Base-by-base conservation (phyloP, 2,329 filamentous ascomycete genomes). In the Pseudogymnoascus sp. region DNA sequence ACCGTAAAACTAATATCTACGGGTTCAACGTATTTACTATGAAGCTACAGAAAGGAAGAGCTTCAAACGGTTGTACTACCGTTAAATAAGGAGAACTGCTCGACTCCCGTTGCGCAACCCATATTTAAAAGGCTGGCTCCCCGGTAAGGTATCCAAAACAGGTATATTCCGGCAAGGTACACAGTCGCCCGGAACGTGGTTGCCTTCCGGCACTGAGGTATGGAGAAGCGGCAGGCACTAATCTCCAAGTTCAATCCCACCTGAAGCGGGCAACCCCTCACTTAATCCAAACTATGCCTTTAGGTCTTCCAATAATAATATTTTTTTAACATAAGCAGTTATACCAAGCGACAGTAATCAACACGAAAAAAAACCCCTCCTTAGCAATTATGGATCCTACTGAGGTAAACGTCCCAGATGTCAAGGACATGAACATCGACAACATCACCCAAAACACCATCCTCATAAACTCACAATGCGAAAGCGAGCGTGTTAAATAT, bases 361-460 rank as follows among this genome's bases (percentile, higher is more conserved):
- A 14, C 21, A 47, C 21, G 42, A 47, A 47, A 47, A 47, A 47
- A 31, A 31, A 23, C 16, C 59, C 16, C 59, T 35, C 21, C 23
- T 62, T 50, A 18, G 38, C 28, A 31, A 62, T 40, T 11, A 79
- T 80, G 78, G 75, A 79, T 66, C 76, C 76, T 5, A 75, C 75
- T 16, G 65, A 77, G 66, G 74, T 77, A 60, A 72, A 75, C 18
- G 73, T 80, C 23, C 83, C 83, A 63, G 76, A 77, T 6, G 77
- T 88, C 73, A 87, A 87, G 72, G 85, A 92, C 75, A 79, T 92
- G 37, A 91, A 86, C 1, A 87, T 88, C 67, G 87, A 91, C 71
- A 92, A 92, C 75, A 92, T 92, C 74, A 92, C 89, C 62, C 83
- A 88, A 60, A 91, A 92, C 70, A 86, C 88, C 33, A 81, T 88